These are phyloP conservation scores for Anthracocystis walkeri DNA, from an alignment of 1,284 basidiomycete species.

Conservation along the genomic window DNA sequence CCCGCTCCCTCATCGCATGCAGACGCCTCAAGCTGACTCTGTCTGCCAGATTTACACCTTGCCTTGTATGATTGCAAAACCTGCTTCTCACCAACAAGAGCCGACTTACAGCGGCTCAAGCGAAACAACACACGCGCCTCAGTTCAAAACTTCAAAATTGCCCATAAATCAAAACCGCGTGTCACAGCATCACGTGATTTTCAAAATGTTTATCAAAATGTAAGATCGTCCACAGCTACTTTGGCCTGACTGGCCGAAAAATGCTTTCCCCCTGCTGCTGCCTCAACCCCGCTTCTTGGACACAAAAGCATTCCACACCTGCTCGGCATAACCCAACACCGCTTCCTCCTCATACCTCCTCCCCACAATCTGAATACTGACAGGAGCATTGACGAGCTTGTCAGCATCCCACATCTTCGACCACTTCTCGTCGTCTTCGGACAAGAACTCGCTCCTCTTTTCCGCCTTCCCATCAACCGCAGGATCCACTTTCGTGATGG, in stretches of 20 bases:
- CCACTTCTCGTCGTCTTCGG: slow-evolving; percentile 58
- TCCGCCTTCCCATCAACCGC: slow-evolving; percentile 73
- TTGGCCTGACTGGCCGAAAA: too few species aligned
- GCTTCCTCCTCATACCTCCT: slow-evolving; percentile 81
- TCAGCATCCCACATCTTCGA: slow-evolving; percentile 61
- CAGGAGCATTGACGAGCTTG: slow-evolving; percentile 75
- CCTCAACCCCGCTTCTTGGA: slow-evolving; percentile 4
- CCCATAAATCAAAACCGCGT: slow-evolving; percentile 9
- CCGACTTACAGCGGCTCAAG: slow-evolving; percentile 9
- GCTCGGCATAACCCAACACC: slow-evolving; percentile 72
- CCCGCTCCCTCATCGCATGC: background rate
- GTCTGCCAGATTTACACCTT: background rate
- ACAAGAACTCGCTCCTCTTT: slow-evolving; percentile 66
- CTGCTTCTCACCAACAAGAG: background rate
- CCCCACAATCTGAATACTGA: slow-evolving; percentile 79
- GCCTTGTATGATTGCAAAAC: background rate
- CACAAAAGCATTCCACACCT: slow-evolving; percentile 35
- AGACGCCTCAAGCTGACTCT: background rate
- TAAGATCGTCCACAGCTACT: slow-evolving; percentile 9
- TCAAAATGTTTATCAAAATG: background rate
- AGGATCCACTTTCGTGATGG: slow-evolving; percentile 71
- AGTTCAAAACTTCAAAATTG: background rate
- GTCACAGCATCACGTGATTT: slow-evolving; percentile 15
- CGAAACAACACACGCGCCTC: slow-evolving; percentile 29
- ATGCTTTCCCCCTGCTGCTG: too few species aligned